A percentile compares a stretch with the other conserved stretches of the same genome.
Conservation (phyloP, 805 yeast genomes). For the Saccharomycopsis javanensis region DNA sequence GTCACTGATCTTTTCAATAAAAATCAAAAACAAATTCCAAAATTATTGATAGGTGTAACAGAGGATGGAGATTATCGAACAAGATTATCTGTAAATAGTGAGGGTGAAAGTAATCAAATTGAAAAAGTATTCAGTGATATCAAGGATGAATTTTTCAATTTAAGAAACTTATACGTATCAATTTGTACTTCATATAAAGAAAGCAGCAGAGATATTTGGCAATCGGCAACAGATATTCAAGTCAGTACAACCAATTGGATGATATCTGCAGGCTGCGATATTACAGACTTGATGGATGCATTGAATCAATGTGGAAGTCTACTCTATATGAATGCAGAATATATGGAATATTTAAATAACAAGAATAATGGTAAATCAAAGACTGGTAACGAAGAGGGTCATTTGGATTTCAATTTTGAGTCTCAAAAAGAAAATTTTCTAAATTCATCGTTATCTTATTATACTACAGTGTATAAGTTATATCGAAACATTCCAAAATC, state of each 20-base stretch:
- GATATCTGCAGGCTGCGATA: slow-evolving; percentile 60
- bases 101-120: background rate
- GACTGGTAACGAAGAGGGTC: background rate
- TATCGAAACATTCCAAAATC: background rate
- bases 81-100: background rate
- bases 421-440: background rate
- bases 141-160: slow-evolving; percentile 66
- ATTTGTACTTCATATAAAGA: slow-evolving; percentile 43
- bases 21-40: background rate
- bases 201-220: slow-evolving; percentile 44
- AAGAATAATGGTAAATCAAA: slow-evolving; percentile 23
- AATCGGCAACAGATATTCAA: slow-evolving; percentile 48
- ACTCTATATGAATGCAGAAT: slow-evolving; percentile 57
- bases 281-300: slow-evolving; percentile 52
- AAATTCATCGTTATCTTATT: background rate
- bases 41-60: background rate
- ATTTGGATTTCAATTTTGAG: background rate
- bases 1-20: background rate
- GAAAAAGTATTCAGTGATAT: slow-evolving; percentile 35
- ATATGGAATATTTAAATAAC: slow-evolving; percentile 41
- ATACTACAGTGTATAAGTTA: background rate
- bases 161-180: slow-evolving; percentile 68
- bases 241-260: slow-evolving; percentile 59
- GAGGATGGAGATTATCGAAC: background rate
- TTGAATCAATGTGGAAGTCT: slow-evolving; percentile 65